Conservation (phyloP, 2,329 filamentous ascomycete genomes). For the Fusarium chlamydosporum region DNA sequence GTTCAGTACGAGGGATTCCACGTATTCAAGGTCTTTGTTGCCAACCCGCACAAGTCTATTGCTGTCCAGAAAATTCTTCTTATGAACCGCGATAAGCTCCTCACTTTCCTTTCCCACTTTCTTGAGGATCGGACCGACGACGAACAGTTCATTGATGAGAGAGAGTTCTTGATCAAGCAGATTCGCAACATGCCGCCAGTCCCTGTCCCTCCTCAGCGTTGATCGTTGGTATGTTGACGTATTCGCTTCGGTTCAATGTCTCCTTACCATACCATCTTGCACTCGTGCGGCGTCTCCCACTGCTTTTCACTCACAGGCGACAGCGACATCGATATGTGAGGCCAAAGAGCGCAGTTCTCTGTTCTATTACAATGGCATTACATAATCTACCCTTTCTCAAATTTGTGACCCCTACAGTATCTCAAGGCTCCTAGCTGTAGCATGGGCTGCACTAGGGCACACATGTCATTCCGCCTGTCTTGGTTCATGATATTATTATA, state of each 20-base stretch:
- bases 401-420: conserved; percentile 28
- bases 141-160: conserved; percentile 98
- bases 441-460: conserved; percentile 26
- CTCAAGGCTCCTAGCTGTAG: conserved; percentile 17
- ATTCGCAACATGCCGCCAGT: conserved; percentile 78
- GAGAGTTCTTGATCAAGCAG: conserved; percentile 96
- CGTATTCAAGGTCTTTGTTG: conserved; percentile 99
- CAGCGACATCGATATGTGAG: conserved; percentile 22
- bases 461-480: conserved; percentile 30
- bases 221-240: conserved; percentile 19
- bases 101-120: conserved; percentile 91
- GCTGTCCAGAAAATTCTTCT: conserved; percentile 95
- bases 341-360: conserved; percentile 24
- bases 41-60: conserved; percentile 97
- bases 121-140: conserved; percentile 96
- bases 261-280: conserved; percentile 29
- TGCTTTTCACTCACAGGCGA: conserved; percentile 19
- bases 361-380: conserved; percentile 35
- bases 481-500: conserved; percentile 49
- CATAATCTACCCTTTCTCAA: conserved; percentile 28
- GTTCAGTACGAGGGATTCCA: conserved; percentile 99
- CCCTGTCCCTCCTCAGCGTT: conserved; percentile 68
- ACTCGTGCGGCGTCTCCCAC: conserved; percentile 31
- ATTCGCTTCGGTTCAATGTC: conserved; percentile 1
- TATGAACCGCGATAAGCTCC: conserved; percentile 92